Base-by-base conservation (phyloP, 1,284 basidiomycete species). In the Gomphus bonarii region DNA sequence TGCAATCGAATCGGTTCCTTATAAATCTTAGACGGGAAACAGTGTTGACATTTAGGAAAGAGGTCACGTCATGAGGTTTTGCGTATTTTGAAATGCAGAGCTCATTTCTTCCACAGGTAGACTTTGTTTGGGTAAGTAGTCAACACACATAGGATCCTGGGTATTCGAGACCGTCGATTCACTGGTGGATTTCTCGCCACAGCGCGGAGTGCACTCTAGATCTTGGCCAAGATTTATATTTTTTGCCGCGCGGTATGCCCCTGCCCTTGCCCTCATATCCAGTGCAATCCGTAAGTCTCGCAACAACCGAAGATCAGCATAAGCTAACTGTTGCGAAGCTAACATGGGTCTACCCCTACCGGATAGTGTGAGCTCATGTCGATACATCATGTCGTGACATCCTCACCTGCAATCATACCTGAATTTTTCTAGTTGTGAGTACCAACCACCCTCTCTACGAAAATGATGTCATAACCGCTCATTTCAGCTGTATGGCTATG, bases 201-300 rank as follows among this genome's bases (percentile, higher is more conserved):
- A 58, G 56, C 56, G 56, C n/a, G 56, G 56, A 11, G 48, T 35
- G 9, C 22, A 53, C 18, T 12, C 28, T 18, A 36, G 56, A 8
- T 52, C 56, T 28, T 58, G 56, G 56, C 56, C 56, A 33, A 50
- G 56, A 28, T n/a, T 53, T 5, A 38, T 58, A 8, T 58, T 58
- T 38, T 18, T 58, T 3, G 30, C 40, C 16, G 56, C 49, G 25
- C 33, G 56, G 16, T 58, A 58, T 53, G 28, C 42, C 10, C 50
- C 50, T 3, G 9, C 44, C 28, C 12, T 46, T n/a, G 56, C 31
- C 2, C 30, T 33, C 25, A 11, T 58, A 33, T 20, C 30, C n/a
- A 58, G 53, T 46, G 5, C 49, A 14, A 18, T 35, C 18, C 6
- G 56, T 58, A 47, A 35, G 28, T 40, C 16, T n/a, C 8, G 4